These are phyloP conservation scores for Candida pseudofarinosa DNA, from an alignment of 805 yeast genomes.

Conservation along the genomic window DNA sequence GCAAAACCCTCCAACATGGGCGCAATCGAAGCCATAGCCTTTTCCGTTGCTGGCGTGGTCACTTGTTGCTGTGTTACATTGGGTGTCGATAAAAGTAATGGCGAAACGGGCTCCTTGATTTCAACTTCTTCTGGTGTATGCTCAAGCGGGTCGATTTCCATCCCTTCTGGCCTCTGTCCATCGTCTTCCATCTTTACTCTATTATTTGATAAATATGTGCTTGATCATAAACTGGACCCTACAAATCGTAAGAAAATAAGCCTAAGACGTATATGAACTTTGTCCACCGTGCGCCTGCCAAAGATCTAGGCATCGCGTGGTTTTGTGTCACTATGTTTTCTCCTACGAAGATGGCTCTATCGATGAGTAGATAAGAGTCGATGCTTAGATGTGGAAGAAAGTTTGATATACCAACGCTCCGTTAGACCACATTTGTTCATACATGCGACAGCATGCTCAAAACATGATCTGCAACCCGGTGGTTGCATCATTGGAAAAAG, in stretches of 20 bases:
- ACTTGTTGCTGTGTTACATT: slow-evolving; percentile 3
- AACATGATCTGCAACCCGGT: slow-evolving; percentile 50
- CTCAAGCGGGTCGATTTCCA: background rate
- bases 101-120: slow-evolving; percentile 31
- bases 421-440: slow-evolving; percentile 44
- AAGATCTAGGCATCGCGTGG: background rate
- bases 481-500: slow-evolving; percentile 49
- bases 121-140: slow-evolving; percentile 5
- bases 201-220: background rate
- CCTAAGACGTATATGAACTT: background rate
- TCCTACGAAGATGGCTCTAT: background rate
- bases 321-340: background rate
- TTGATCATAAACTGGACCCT: background rate
- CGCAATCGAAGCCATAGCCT: slow-evolving; percentile 75
- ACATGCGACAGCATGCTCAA: slow-evolving; percentile 11
- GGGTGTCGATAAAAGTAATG: slow-evolving; percentile 21
- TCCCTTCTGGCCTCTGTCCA: background rate
- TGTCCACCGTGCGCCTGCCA: background rate
- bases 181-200: background rate
- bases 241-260: too few species aligned
- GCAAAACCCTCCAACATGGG: slow-evolving; percentile 71
- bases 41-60: slow-evolving; percentile 35
- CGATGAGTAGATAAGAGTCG: background rate
- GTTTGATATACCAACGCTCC: slow-evolving; percentile 52
- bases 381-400: background rate